These are phyloP conservation scores for Solanum tarijense DNA, from an alignment of 257 asterid genomes.

Conservation along the genomic window DNA sequence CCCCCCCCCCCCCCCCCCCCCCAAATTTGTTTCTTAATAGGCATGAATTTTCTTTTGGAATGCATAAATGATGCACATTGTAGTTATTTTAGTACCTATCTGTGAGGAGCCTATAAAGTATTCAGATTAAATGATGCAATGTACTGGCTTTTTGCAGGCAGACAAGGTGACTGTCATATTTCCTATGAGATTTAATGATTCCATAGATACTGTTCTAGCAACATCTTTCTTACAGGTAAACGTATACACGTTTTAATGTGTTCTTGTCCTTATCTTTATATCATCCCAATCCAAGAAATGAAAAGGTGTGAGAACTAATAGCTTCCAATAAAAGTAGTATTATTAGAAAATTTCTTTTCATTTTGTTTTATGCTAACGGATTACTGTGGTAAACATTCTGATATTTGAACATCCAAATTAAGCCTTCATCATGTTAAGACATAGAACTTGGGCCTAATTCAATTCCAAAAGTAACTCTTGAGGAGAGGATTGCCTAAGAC, in stretches of 20 bases:
- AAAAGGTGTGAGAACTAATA: not conserved
- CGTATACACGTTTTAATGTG: not conserved
- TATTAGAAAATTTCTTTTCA: not conserved
- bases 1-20: not conserved
- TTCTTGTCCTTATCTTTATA: not conserved
- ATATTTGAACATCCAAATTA: not conserved
- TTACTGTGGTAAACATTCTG: not conserved
- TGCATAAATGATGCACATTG: not conserved
- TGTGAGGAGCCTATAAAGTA: not conserved
- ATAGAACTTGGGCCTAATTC: not conserved
- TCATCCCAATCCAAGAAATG: not conserved
- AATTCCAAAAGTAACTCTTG: not conserved
- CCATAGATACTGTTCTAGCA: conserved; percentile 76
- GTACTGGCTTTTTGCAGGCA: conserved; percentile 4
- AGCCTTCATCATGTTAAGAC: not conserved
- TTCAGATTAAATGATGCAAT: not conserved
- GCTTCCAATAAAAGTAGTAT: not conserved
- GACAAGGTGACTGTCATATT: conserved; percentile 60
- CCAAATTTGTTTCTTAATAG: not conserved
- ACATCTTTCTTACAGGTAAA: conserved; percentile 88
- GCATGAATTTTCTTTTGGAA: not conserved
- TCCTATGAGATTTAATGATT: conserved; percentile 89
- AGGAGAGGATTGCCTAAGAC: not conserved
- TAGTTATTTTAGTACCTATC: not conserved
- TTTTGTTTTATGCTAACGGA: not conserved